Base-by-base conservation (phyloP, 2,329 filamentous ascomycete species). In the Fusarium sp. region DNA sequence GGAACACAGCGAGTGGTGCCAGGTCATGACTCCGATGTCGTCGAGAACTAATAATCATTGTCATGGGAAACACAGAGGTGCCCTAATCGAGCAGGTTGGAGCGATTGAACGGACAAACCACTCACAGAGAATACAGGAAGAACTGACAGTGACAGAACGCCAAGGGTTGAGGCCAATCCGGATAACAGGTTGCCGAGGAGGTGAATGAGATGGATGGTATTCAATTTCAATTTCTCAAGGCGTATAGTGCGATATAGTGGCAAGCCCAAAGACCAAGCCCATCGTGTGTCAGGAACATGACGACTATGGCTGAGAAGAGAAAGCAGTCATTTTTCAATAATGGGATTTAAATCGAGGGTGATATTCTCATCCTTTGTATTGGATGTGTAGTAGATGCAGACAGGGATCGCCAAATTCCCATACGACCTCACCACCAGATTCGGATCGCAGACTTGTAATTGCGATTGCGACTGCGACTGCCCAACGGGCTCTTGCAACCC, bases 151-250 rank as follows among this genome's bases (percentile, higher is more conserved):
- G 45, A 52, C 44, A 34, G 25, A 45, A 15, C 35, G 58, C 45
- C 61, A 64, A 63, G 57, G 12, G 25, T 34, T 53, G 35, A 64
- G 48, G 45, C 57, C 61, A 61, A 47, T 54, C 42, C 62, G 62
- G 62, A 52, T 55, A 39, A 26, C 41, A 45, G 28, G 58, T 55
- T 65, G 62, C 62, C 53, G 62, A 59, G 62, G 31, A 50, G 32
- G 34, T 34, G 11, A 48, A 43, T 65, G 44, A 53, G 34, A 53
- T 53, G 45, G 52, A 55, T 39, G 45, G 52, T 40, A 40, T 63
- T 38, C 62, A 65, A 65, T 65, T 66, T 65, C 62, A 51, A 59
- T 65, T 56, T 50, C 52, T 32, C 34, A 61, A 65, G 52, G 45
- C 49, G 39, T 60, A 61, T 31, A 34, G 31, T 34, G 12, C 1